phyloP scores from a whole-genome alignment of 2,329 filamentous ascomycete species.

The Dactylellina sp. region DNA sequence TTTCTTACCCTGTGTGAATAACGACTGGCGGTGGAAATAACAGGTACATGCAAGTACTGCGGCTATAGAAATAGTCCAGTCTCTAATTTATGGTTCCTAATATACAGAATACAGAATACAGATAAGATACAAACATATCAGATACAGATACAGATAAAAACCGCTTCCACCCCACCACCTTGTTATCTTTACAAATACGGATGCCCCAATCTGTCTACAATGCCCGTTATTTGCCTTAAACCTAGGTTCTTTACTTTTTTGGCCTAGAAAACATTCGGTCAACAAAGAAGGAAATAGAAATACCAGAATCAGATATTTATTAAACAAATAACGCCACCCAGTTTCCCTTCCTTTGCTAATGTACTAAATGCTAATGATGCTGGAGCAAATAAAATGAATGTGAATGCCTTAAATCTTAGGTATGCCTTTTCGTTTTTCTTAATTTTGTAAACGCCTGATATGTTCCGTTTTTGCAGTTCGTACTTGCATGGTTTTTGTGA shows the following conservation, averaged over 20 bases:
- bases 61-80: background rate
- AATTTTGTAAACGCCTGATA: too few relatives aligned
- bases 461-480: too few relatives aligned
- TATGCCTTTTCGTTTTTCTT: too few relatives aligned
- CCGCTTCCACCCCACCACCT: too few relatives aligned
- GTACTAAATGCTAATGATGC: background rate
- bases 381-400: background rate
- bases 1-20: background rate
- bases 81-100: slow-evolving; percentile 26
- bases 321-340: background rate
- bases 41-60: background rate
- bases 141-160: background rate
- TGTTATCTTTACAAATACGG: too few relatives aligned
- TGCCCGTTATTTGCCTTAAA: too few relatives aligned
- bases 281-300: background rate
- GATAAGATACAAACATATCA: background rate
- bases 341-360: background rate
- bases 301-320: background rate
- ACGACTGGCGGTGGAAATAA: background rate
- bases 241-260: too few relatives aligned
- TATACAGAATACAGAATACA: slow-evolving; percentile 10
- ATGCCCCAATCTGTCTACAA: too few relatives aligned
- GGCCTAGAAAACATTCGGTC: too few relatives aligned
- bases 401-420: background rate
- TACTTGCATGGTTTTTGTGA: too few relatives aligned